Percentiles rank a stretch among this genome's conserved stretches.
These are phyloP conservation scores for Boletus rubescentipes DNA, from an alignment of 768 basidiomycete species.

Conservation along the genomic window DNA sequence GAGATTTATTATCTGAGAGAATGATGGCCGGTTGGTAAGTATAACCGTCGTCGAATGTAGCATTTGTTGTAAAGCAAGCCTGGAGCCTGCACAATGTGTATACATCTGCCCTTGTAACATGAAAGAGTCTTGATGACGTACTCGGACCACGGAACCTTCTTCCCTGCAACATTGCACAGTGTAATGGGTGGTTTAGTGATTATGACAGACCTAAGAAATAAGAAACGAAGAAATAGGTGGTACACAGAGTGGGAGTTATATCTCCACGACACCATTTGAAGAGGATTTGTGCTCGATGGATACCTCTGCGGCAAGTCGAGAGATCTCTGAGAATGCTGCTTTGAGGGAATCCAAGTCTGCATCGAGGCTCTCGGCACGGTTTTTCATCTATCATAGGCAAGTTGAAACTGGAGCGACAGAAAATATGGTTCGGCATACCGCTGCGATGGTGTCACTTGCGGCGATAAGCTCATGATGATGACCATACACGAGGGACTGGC, in stretches of 20 bases:
- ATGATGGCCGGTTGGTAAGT: conserved; percentile 7
- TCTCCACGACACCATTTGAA: neutral
- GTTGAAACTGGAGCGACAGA: neutral
- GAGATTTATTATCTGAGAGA: conserved; percentile 37
- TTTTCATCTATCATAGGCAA: conserved; percentile 68
- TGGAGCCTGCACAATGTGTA: conserved; percentile 9
- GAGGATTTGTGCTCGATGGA: conserved; percentile 42
- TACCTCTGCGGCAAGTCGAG: conserved; percentile 69
- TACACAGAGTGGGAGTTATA: neutral
- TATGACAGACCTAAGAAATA: neutral
- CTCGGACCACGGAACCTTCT: neutral
- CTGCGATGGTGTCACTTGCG: conserved; percentile 87
- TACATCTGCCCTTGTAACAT: neutral
- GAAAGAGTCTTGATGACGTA: conserved; percentile 6
- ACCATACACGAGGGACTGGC: conserved; percentile 91
- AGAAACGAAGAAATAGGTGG: neutral
- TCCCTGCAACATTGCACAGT: neutral
- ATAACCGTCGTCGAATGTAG: conserved; percentile 5
- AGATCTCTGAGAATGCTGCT: conserved; percentile 84
- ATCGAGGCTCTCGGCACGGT: conserved; percentile 82
- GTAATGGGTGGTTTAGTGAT: neutral
- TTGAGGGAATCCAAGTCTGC: conserved; percentile 78
- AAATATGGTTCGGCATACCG: conserved; percentile 45
- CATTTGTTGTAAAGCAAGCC: conserved; percentile 13
- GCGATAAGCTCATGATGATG: conserved; percentile 95